phyloP scores from a whole-genome alignment of 2,329 filamentous ascomycete genomes.

The Westerdykella aurantiaca region DNA sequence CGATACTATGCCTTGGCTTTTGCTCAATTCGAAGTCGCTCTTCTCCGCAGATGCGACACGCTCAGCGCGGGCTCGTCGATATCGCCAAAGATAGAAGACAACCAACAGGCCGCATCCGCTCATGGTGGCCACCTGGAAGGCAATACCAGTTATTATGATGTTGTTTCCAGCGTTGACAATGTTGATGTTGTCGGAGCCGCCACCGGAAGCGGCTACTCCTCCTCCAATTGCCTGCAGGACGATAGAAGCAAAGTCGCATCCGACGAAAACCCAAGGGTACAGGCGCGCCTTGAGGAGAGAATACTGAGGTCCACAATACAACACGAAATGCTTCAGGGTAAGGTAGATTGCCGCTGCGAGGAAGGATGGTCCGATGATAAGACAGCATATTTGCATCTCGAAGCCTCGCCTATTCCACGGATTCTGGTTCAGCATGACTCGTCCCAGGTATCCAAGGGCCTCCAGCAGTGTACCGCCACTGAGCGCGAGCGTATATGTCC shows the following conservation, averaged over 20 bases:
- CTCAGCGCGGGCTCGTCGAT: slow-evolving; percentile 14
- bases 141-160: slow-evolving; percentile 53
- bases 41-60: slow-evolving; percentile 14
- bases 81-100: slow-evolving; percentile 28
- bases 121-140: slow-evolving; percentile 50
- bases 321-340: slow-evolving; percentile 44
- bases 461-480: slow-evolving; percentile 40
- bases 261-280: slow-evolving; percentile 55
- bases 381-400: slow-evolving; percentile 41
- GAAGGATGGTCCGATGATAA: slow-evolving; percentile 42
- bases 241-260: slow-evolving; percentile 51
- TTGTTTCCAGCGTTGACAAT: slow-evolving; percentile 43
- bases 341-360: slow-evolving; percentile 45
- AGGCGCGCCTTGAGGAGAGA: slow-evolving; percentile 36
- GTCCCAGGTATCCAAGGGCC: slow-evolving; percentile 40
- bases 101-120: slow-evolving; percentile 42
- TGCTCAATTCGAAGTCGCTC: slow-evolving; percentile 19
- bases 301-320: slow-evolving; percentile 39
- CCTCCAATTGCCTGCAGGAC: slow-evolving; percentile 52
- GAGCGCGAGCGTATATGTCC: slow-evolving; percentile 40
- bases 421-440: slow-evolving; percentile 40
- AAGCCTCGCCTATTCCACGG: slow-evolving; percentile 39
- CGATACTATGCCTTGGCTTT: slow-evolving; percentile 13
- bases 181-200: slow-evolving; percentile 18
- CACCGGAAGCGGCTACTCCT: slow-evolving; percentile 45